Evolutionary conservation across 805 yeast species (phyloP), one percentile per base, ranked within the genome.

Genomic region (Metschnikowia noctiluminum): DNA sequence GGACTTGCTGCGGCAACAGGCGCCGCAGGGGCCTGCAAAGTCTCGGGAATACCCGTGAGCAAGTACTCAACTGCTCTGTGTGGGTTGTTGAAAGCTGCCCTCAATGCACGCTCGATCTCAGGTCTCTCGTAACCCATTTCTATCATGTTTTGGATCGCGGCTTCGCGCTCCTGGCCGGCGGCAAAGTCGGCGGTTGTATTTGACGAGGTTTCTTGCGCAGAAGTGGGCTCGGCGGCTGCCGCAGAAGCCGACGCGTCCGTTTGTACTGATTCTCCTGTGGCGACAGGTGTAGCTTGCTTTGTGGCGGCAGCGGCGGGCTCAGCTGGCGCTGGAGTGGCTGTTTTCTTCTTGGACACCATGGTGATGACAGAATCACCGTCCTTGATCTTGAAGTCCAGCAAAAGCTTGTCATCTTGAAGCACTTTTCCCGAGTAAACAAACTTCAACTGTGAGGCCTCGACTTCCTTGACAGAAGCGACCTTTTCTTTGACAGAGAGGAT

Each of bases 51-150:
- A 2, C 97, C 98, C 41, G 91, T 89, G 55, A 94, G 73, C 43
- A 94, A 75, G 65, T 92, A 91, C 65, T 94, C 99, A 12, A 94
- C 98, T 0, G 99, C 99, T 61, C 99, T 83, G 65, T 92, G 98
- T 16, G 99, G 98, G 69, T 94, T 91, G 71, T 92, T 92, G 73
- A 83, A 94, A 1, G 99, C 98, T 13, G 96, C 96, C 59, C 95
- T 82, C 64, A 94, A 73, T 0, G 99, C 99, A 40, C 82, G 80
- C 69, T 89, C 95, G 27, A 89, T 97, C 63, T 89, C 88, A 14
- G 81, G 78, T 59, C 96, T 82, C 44, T 86, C 89, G 63, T 90
- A 94, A 8, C 99, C 99, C 97, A 94, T 90, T 57, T 89, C 97
- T 83, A 90, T 80, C 66, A 94, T 90, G 63, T 85, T 85, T 50